Evolutionary conservation across 345 rosid species (phyloP).

Genomic region (Pseudoturritis turrita): DNA sequence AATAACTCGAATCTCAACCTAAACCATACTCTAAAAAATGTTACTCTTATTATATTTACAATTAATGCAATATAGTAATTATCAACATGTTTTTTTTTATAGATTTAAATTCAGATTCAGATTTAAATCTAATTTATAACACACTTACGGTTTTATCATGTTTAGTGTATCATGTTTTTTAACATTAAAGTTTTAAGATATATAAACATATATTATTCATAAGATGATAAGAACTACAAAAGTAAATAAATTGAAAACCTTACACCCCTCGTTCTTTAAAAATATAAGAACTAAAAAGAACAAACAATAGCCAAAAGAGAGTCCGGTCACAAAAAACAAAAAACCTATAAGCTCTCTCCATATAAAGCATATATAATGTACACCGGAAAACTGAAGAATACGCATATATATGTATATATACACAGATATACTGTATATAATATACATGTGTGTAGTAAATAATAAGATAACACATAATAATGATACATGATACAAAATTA

Average conservation of each 20-base stretch:
- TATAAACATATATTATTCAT: background rate
- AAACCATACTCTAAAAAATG: too few species aligned
- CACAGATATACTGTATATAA: background rate
- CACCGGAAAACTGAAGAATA: constrained; percentile 4
- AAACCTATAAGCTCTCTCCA: constrained; percentile 1
- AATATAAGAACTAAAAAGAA: too few species aligned
- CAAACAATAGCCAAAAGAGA: background rate
- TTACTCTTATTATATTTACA: too few species aligned
- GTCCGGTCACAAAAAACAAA: background rate
- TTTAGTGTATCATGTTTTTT: background rate
- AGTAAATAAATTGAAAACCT: background rate
- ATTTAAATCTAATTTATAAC: too few species aligned
- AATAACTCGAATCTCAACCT: too few species aligned
- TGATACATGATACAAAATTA: constrained; percentile 6
- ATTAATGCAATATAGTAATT: too few species aligned
- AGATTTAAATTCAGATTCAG: too few species aligned
- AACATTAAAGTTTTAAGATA: background rate
- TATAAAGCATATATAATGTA: constrained; percentile 2
- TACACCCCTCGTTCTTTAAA: background rate
- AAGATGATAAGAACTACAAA: background rate
- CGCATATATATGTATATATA: background rate
- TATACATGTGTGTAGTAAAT: background rate
- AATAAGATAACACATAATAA: background rate
- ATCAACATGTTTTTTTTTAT: too few species aligned
- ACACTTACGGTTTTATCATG: too few species aligned